A percentile compares a stretch with the other conserved stretches of the same genome.
Conservation (phyloP, 2,329 filamentous ascomycete species). For the Cytospora mali region DNA sequence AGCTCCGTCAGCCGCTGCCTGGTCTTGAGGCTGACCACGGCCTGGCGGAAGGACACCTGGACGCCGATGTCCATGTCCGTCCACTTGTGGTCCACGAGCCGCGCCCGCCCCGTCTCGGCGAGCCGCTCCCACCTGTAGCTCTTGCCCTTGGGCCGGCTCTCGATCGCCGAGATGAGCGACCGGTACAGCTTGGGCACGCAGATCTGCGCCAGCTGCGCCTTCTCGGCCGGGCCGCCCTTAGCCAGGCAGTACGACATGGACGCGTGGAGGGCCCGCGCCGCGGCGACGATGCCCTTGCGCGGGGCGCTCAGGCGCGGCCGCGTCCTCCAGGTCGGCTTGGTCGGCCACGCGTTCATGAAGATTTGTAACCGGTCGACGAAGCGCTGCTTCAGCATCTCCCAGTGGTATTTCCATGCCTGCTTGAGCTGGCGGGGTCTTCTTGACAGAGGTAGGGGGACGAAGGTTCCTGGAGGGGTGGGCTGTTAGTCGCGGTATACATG, state of each 20-base stretch:
- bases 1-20: conserved; percentile 55
- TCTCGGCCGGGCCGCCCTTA: conserved; percentile 48
- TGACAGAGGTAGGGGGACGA: conserved; percentile 47
- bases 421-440: conserved; percentile 36
- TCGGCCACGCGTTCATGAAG: conserved; percentile 39
- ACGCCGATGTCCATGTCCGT: conserved; percentile 17
- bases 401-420: conserved; percentile 42
- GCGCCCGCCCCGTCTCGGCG: conserved; percentile 51
- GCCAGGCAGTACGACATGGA: conserved; percentile 66
- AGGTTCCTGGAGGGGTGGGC: conserved; percentile 45
- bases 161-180: conserved; percentile 57
- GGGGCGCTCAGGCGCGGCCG: conserved; percentile 33
- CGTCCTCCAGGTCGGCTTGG: conserved; percentile 48
- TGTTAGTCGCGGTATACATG: background rate
- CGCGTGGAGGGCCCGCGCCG: conserved; percentile 61
- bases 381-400: conserved; percentile 42
- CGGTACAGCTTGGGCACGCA: conserved; percentile 57
- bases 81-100: conserved; percentile 57
- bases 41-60: conserved; percentile 55
- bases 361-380: conserved; percentile 41
- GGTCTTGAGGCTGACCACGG: conserved; percentile 62
- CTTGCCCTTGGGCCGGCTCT: conserved; percentile 49
- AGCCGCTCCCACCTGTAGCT: conserved; percentile 58
- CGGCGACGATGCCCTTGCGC: conserved; percentile 48
- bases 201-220: conserved; percentile 50